These are phyloP conservation scores for Blastobotrys elegans DNA, from an alignment of 1,139 yeast species.

Conservation along the genomic window DNA sequence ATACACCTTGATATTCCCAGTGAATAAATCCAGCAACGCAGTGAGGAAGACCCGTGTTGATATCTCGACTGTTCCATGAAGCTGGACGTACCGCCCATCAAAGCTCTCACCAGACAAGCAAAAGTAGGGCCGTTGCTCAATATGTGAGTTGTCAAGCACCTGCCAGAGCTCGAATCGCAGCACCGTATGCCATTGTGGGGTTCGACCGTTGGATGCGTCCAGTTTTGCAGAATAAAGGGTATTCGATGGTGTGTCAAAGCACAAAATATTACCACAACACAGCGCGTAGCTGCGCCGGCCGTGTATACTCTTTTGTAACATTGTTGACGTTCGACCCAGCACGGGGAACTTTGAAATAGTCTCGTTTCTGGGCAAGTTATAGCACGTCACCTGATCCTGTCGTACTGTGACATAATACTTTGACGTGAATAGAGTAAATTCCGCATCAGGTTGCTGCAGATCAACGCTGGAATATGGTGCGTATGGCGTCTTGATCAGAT, in stretches of 20 bases:
- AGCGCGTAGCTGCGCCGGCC: conserved; percentile 2
- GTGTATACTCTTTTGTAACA: background rate
- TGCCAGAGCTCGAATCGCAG: background rate
- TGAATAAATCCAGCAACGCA: background rate
- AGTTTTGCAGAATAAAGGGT: conserved; percentile 1
- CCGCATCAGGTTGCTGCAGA: background rate
- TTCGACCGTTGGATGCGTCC: background rate
- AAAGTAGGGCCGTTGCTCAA: background rate
- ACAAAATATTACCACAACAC: background rate
- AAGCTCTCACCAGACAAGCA: background rate
- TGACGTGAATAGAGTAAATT: conserved; percentile 4
- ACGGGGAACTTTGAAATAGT: background rate
- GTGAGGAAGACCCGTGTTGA: background rate
- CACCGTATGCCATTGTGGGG: background rate
- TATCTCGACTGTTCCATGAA: background rate
- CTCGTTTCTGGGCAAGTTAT: conserved; percentile 1
- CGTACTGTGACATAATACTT: conserved; percentile 4
- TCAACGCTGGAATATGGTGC: background rate
- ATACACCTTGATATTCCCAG: background rate
- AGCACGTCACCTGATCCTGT: conserved; percentile 2
- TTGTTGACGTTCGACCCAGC: background rate
- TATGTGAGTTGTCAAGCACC: background rate
- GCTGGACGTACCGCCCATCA: conserved; percentile 3
- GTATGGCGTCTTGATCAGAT: conserved; percentile 4
- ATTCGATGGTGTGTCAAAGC: conserved; percentile 1